Percentiles rank a stretch among this genome's conserved stretches.
Conservation (phyloP, 2,329 filamentous ascomycete genomes). For the Xylaria sp. region DNA sequence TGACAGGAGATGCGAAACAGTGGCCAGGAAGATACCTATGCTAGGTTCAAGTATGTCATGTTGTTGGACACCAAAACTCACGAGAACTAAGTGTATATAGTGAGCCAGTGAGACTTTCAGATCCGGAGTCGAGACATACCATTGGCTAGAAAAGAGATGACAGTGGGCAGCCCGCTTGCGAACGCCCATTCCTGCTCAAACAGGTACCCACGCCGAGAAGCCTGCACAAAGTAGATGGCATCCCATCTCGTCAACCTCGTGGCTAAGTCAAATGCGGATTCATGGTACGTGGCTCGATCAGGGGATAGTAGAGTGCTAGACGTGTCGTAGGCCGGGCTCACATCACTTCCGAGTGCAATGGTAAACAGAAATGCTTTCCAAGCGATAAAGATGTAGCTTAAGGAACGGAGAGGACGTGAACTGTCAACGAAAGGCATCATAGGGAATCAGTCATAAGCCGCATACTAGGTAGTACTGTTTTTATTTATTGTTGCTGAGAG, state of each 20-base stretch:
- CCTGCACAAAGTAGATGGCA: constrained; percentile 77
- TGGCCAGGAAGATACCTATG: constrained; percentile 74
- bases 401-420: constrained; percentile 39
- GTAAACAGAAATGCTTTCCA: constrained; percentile 78
- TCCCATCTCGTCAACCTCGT: constrained; percentile 80
- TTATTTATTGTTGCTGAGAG: neutral
- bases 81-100: constrained; percentile 39
- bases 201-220: constrained; percentile 71
- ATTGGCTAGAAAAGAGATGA: constrained; percentile 53
- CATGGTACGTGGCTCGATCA: constrained; percentile 51
- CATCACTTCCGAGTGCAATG: constrained; percentile 63
- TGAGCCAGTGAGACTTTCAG: constrained; percentile 20
- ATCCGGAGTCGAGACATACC: constrained; percentile 45
- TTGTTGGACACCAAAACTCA: constrained; percentile 42
- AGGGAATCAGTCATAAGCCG: constrained; percentile 1
- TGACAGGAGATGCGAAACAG: constrained; percentile 80
- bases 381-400: constrained; percentile 60
- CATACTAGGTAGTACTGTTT: constrained; percentile 2
- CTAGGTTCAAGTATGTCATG: constrained; percentile 55
- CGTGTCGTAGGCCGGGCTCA: constrained; percentile 80
- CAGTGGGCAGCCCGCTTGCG: constrained; percentile 61
- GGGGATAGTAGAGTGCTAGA: constrained; percentile 69
- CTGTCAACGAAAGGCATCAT: constrained; percentile 41
- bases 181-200: constrained; percentile 92
- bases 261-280: constrained; percentile 55